These are phyloP conservation scores for Sesbania bispinosa DNA, from an alignment of 306 rosid species.

Conservation along the genomic window DNA sequence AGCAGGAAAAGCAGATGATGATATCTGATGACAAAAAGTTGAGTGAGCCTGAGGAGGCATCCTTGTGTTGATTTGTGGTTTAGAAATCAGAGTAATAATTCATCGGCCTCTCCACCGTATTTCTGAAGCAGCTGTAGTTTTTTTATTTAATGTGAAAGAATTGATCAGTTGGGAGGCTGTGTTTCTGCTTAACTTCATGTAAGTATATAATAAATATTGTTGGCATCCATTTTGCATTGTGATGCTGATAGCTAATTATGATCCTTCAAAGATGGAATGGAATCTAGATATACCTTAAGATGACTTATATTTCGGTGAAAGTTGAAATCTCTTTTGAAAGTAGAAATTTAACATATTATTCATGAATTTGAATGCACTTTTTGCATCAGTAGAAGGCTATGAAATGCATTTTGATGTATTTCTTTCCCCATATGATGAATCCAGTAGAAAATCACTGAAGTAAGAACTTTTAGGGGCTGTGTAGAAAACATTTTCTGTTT, in stretches of 20 bases:
- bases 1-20: slow-evolving; percentile 46
- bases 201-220: not conserved
- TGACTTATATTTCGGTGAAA: not conserved
- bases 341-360: no score
- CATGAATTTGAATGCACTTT: no score
- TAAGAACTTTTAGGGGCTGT: not conserved
- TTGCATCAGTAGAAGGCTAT: not conserved
- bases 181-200: not conserved
- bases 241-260: not conserved
- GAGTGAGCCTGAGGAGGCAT: slow-evolving; percentile 11
- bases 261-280: slow-evolving; percentile 9
- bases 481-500: no score
- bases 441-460: not conserved
- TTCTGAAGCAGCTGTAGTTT: not conserved
- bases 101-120: slow-evolving; percentile 2
- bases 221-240: not conserved
- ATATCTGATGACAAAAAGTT: slow-evolving; percentile 8
- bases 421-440: not conserved
- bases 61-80: slow-evolving; percentile 10
- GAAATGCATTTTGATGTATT: not conserved
- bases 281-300: not conserved
- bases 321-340: slow-evolving; percentile 1
- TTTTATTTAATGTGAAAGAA: slow-evolving; percentile 1
- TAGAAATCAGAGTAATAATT: slow-evolving; percentile 19
- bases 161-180: not conserved